These are phyloP conservation scores for Ceratobasidium sp. DNA, from an alignment of 1,284 basidiomycete genomes.

Conservation along the genomic window DNA sequence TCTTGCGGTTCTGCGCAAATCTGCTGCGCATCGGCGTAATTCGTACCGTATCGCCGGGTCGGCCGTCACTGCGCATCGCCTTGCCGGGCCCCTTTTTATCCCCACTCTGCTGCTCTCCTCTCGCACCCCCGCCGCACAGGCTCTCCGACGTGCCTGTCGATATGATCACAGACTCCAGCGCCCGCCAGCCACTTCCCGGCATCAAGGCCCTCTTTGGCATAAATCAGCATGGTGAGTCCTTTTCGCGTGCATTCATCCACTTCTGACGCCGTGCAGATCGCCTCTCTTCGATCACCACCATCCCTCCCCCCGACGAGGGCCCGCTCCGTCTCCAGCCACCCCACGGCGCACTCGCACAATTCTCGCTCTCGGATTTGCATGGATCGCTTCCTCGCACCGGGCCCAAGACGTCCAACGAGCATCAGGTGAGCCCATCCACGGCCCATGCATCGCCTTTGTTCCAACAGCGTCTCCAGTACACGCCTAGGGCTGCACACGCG, in stretches of 20 bases:
- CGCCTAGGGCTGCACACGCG: not conserved
- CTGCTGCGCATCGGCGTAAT: constrained; percentile 19
- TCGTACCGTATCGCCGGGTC: not conserved
- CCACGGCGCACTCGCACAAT: constrained; percentile 3
- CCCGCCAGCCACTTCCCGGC: constrained; percentile 7
- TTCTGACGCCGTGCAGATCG: constrained; percentile 17
- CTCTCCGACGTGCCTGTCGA: not conserved
- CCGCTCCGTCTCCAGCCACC: constrained; percentile 7
- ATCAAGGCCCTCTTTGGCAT: constrained; percentile 43
- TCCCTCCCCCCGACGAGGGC: constrained; percentile 5
- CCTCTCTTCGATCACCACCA: constrained; percentile 36
- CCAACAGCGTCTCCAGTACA: no score
- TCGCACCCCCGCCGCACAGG: not conserved
- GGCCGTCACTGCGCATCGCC: not conserved
- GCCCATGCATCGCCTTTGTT: no score
- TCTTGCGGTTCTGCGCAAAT: not conserved
- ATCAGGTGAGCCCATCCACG: not conserved
- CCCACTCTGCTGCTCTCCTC: not conserved
- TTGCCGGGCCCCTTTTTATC: constrained; percentile 22
- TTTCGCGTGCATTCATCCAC: not conserved
- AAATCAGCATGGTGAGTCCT: constrained; percentile 14
- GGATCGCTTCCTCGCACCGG: not conserved
- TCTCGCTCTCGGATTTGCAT: constrained; percentile 20
- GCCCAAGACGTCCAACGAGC: not conserved
- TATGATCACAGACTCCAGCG: constrained; percentile 13